These are phyloP conservation scores for Ustilago loliicola DNA, from an alignment of 1,284 basidiomycete species.

Conservation along the genomic window DNA sequence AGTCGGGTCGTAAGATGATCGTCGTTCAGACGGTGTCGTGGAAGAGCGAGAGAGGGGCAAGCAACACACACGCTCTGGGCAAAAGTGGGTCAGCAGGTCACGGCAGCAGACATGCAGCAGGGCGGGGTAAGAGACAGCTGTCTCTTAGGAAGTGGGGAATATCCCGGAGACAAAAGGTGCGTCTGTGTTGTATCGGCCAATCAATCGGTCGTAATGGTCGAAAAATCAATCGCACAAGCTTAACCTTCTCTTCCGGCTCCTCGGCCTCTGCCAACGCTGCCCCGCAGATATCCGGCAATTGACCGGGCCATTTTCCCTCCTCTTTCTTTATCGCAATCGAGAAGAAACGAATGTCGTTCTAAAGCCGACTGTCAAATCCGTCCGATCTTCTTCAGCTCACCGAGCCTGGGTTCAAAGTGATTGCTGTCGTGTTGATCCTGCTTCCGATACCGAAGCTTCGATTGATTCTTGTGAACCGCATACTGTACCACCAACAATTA, in stretches of 20 bases:
- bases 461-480: too few species aligned
- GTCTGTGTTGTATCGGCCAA: slow-evolving; percentile 5
- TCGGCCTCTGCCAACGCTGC: slow-evolving; percentile 6
- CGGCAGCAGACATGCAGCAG: neutral
- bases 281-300: slow-evolving; percentile 10
- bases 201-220: slow-evolving; percentile 35
- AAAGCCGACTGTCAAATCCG: neutral
- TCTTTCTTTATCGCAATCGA: neutral
- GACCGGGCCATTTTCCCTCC: neutral
- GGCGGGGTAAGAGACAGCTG: slow-evolving; percentile 14
- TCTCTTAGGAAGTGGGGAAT: neutral
- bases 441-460: neutral
- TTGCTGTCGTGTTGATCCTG: too few species aligned
- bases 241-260: too few species aligned
- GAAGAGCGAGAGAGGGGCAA: neutral
- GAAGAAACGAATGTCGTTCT: neutral
- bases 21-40: neutral
- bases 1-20: neutral
- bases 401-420: too few species aligned
- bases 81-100: slow-evolving; percentile 3
- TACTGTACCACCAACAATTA: neutral
- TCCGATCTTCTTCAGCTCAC: too few species aligned
- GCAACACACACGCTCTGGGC: neutral
- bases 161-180: slow-evolving; percentile 1
- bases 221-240: neutral